Percentiles rank a stretch among this genome's conserved stretches.
Evolutionary conservation across 2,329 filamentous ascomycete genomes (phyloP).

Genomic region (Paecilomyces sp.): DNA sequence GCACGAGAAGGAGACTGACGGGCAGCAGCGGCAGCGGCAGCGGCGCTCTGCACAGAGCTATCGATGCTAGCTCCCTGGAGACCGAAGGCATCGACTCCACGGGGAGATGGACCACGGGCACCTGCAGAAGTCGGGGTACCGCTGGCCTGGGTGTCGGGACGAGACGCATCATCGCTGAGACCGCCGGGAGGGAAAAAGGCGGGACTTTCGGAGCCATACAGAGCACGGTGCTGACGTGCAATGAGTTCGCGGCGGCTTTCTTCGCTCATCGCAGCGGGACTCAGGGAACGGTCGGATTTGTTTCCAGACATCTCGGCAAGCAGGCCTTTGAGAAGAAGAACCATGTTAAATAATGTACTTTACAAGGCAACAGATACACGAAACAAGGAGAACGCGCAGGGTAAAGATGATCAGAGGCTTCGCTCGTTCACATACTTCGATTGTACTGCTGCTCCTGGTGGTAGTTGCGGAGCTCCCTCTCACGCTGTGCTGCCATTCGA

Average conservation of each 20-base stretch:
- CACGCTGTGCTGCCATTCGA: constrained; percentile 97
- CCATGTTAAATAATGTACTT: constrained; percentile 38
- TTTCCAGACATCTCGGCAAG: constrained; percentile 61
- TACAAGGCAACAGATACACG: constrained; percentile 37
- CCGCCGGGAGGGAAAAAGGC: constrained; percentile 60
- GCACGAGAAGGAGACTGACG: constrained; percentile 58
- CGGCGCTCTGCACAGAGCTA: constrained; percentile 39
- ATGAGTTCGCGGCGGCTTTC: constrained; percentile 94
- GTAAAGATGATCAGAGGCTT: constrained; percentile 22
- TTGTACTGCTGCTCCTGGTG: constrained; percentile 99
- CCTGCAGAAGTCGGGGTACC: constrained; percentile 54
- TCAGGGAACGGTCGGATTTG: constrained; percentile 82
- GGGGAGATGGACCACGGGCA: constrained; percentile 66
- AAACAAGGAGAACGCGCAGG: constrained; percentile 27
- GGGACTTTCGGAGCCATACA: constrained; percentile 71
- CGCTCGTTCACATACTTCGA: constrained; percentile 64
- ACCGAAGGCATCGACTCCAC: constrained; percentile 67
- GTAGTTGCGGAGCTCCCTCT: constrained; percentile 98
- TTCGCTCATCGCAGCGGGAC: constrained; percentile 82
- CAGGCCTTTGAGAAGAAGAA: constrained; percentile 47
- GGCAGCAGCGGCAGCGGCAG: constrained; percentile 33
- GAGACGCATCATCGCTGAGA: constrained; percentile 62
- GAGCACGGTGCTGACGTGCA: constrained; percentile 85
- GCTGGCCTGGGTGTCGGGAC: constrained; percentile 59
- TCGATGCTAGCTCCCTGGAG: constrained; percentile 44